Base-by-base conservation (phyloP, 306 rosid genomes). In the Betula pendula region DNA sequence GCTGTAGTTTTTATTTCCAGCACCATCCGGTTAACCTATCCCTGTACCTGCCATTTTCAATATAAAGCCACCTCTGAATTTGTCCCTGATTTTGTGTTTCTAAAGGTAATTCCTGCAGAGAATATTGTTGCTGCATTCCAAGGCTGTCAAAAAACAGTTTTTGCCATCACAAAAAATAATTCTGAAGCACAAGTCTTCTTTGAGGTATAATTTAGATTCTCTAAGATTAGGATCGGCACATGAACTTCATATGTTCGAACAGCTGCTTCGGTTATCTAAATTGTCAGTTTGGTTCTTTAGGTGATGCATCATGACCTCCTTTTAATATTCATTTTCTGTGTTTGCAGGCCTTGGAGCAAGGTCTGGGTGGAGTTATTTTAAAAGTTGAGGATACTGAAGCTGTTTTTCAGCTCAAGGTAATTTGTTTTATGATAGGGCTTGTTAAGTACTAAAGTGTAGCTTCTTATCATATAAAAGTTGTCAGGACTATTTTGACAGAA, bases 41-140 rank as follows among this genome's bases (percentile, higher is more conserved):
- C 47, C 31, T 24, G 33, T 79, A 44, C 25, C 25, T 44, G 51
- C 9, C n/a, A 47, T 70, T 51, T 77, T 42, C 31, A 47, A 53
- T 72, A 13, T 51, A 80, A 67, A 35, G 51, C 49, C 20, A 74
- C 76, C 16, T 29, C 47, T 27, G 2, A 62, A 19, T 53, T 74
- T 20, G 77, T 74, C 68, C 44, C 27, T 40, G 55, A 56, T 79
- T 62, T 73, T 78, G 62, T 74, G 82, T 22, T 59, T 25, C 76
- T 55, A 24, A 55, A 92, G 98, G 86, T 90, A 42, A 94, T 94
- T 74, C 91, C 98, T 25, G 98, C 96, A 5, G 98, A 94, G 86
- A 92, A 94, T 83, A 90, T 92, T 78, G 88, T 90, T 77, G 98
- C 96, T 45, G 91, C 89, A 42, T 94, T 92, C 81, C 97, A 94